Conservation (phyloP, 2,329 filamentous ascomycete genomes). For the Fusarium brevicatenulatum region DNA sequence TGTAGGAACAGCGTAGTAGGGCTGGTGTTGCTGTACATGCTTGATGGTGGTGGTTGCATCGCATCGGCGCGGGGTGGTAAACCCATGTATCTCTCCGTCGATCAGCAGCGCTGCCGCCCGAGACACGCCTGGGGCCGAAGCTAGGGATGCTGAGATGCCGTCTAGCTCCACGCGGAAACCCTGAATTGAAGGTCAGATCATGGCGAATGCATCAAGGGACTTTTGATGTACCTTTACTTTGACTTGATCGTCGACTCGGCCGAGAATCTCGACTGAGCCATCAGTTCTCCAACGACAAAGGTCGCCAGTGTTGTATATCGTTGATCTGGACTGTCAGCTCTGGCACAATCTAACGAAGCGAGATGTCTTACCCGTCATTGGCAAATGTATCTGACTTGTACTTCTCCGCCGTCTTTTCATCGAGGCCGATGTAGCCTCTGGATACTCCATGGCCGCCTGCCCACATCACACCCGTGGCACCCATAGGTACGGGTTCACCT, state of each 20-base stretch:
- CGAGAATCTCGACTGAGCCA: constrained; percentile 64
- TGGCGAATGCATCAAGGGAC: neutral
- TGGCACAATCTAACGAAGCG: too few species aligned
- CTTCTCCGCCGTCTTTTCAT: constrained; percentile 59
- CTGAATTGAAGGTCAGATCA: constrained; percentile 38
- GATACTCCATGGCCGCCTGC: constrained; percentile 66
- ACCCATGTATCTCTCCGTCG: constrained; percentile 60
- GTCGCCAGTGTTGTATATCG: constrained; percentile 70
- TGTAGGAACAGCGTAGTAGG: constrained; percentile 66
- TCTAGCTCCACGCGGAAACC: constrained; percentile 71
- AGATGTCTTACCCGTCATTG: constrained; percentile 57
- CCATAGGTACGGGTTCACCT: constrained; percentile 55
- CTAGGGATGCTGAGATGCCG: constrained; percentile 63
- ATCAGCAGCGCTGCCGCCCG: constrained; percentile 61
- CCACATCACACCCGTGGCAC: constrained; percentile 64
- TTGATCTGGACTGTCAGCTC: constrained; percentile 16
- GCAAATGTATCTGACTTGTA: constrained; percentile 63
- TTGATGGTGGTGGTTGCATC: constrained; percentile 52
- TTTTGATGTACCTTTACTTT: constrained; percentile 62
- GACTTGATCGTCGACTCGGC: constrained; percentile 69
- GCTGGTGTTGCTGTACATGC: constrained; percentile 56
- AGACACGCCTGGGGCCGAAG: constrained; percentile 56
- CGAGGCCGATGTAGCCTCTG: constrained; percentile 65
- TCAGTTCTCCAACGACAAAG: constrained; percentile 64
- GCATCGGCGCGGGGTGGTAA: constrained; percentile 54